A percentile compares a stretch with the other conserved stretches of the same genome.
phyloP scores from a whole-genome alignment of 2,329 filamentous ascomycete genomes.

The Myriosclerotinia duriaeana region DNA sequence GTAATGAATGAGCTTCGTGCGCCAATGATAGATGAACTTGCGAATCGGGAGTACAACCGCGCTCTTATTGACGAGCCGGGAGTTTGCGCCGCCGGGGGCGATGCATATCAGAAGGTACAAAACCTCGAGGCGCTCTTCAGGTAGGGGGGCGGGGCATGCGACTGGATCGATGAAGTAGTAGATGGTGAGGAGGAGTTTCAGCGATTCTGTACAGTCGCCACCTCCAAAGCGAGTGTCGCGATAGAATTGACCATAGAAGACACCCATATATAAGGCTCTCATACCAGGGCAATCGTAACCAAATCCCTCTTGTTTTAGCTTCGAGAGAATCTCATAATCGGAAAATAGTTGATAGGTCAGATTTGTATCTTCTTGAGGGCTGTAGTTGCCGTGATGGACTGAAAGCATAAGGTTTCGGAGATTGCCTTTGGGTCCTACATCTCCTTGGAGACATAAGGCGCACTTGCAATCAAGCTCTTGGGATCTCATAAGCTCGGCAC shows the following conservation, averaged over 20 bases:
- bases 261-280: not conserved
- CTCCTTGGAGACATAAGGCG: not conserved
- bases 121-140: not conserved
- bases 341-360: not conserved
- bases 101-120: not conserved
- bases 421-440: not conserved
- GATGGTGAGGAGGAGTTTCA: not conserved
- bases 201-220: not conserved
- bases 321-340: not conserved
- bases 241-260: not conserved
- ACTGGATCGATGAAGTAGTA: not conserved
- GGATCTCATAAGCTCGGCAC: not conserved
- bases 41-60: not conserved
- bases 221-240: not conserved
- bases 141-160: not conserved
- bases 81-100: too few relatives aligned
- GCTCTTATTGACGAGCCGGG: too few relatives aligned
- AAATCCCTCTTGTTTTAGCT: not conserved
- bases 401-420: not conserved
- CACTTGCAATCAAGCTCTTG: not conserved
- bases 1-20: not conserved
- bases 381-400: not conserved
- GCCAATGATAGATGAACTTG: not conserved
- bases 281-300: not conserved
- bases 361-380: not conserved